Evolutionary conservation across 352 stramenopile genomes (phyloP), one percentile per base, ranked within the genome.

Genomic region (Globisporangium spiculum): DNA sequence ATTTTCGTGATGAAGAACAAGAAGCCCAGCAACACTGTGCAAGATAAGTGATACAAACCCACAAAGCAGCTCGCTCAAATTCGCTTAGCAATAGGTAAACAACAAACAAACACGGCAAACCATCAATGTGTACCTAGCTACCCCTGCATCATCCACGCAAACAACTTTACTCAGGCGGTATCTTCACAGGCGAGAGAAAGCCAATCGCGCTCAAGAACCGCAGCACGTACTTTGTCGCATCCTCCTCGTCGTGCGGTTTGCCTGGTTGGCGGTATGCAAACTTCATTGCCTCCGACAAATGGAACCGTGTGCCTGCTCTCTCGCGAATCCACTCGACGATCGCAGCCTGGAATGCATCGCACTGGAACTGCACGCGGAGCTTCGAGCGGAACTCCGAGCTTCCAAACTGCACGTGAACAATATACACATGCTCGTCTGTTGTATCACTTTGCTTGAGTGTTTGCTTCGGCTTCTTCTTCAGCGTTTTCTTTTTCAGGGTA

Each of bases 1-100:
- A 76, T 93, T 22, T 86, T 79, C 34, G 72, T 93, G 10, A 75
- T 91, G 68, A 81, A 74, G 57, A 91, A 91, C 36, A 73, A 12
- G 63, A 67, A 22, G 3, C 68, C 12, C 12, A 46, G 2, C 27
- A 20, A 22, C 41, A n/a, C 7, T n/a, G 41, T 50, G 26, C 5
- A n/a, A 60, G 32, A 53, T 44, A n/a, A 64, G 14, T 52, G n/a
- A 63, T 38, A 38, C 12, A 34, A 63, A 4, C n/a, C 57, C 58
- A 34, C 12, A 36, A 6, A 62, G 27, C 30, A 20, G 16, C 18
- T 20, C 32, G 16, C 18, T 20, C 32, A 32, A 58, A 5, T 27
- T 16, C 34, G 27, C 26, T 52, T 22, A 32, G 32, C n/a, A 22
- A 20, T 27, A 63, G 32, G 32, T n/a, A 12, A 60, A 24, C 50